These are phyloP conservation scores for Hypoxylon sp. DNA, from an alignment of 2,329 filamentous ascomycete genomes.

Conservation along the genomic window DNA sequence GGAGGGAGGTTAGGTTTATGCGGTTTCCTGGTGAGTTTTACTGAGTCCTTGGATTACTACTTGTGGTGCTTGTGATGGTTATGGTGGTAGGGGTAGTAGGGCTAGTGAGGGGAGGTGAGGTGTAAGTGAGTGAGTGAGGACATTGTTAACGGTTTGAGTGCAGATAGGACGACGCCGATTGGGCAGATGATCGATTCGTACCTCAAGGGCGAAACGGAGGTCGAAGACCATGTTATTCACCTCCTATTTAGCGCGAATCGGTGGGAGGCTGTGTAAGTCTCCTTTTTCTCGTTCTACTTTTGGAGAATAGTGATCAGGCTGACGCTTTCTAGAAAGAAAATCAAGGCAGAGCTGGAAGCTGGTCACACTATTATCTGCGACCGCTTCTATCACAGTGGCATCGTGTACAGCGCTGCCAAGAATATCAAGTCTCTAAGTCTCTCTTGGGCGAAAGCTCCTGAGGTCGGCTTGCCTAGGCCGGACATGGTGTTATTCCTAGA, in stretches of 20 bases:
- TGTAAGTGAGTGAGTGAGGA: slow-evolving; percentile 20
- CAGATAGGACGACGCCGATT: slow-evolving; percentile 86
- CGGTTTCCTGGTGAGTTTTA: slow-evolving; percentile 69
- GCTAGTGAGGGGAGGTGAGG: too few species aligned
- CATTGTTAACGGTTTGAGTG: slow-evolving; percentile 1
- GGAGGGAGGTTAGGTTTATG: slow-evolving; percentile 66
- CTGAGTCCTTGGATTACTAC: not conserved
- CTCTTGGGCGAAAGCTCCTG: slow-evolving; percentile 86
- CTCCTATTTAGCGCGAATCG: slow-evolving; percentile 91
- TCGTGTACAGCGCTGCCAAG: slow-evolving; percentile 94
- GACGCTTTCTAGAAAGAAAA: slow-evolving; percentile 60
- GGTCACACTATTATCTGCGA: slow-evolving; percentile 88
- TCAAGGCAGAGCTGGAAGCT: slow-evolving; percentile 67
- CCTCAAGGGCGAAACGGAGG: slow-evolving; percentile 77
- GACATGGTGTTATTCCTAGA: slow-evolving; percentile 92
- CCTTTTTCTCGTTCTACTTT: slow-evolving; percentile 3
- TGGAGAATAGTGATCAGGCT: not conserved
- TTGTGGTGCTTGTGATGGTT: too few species aligned
- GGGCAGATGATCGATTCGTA: slow-evolving; percentile 90
- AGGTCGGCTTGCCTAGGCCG: slow-evolving; percentile 87
- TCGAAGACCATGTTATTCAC: slow-evolving; percentile 92
- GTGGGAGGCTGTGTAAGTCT: slow-evolving; percentile 78
- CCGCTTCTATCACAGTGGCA: slow-evolving; percentile 94
- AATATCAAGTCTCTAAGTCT: slow-evolving; percentile 77
- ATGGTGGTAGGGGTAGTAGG: not conserved